Evolutionary conservation across 2,329 filamentous ascomycete species (phyloP).

Genomic region (Gaeumannomyces sp.): DNA sequence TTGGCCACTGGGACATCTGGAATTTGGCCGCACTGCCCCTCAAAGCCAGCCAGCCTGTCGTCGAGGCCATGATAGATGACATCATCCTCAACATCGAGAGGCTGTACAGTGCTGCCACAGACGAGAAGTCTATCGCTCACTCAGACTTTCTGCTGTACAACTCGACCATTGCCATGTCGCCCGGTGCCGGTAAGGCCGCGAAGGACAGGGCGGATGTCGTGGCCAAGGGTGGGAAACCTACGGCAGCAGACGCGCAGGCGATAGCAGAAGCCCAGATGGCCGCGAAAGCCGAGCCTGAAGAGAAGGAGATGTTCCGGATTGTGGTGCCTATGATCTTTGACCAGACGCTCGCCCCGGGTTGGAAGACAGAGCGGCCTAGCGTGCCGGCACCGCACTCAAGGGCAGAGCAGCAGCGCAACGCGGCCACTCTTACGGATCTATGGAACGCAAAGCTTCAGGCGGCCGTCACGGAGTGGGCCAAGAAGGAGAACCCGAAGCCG

Average conservation of each 20-base stretch:
- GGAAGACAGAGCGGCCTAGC: slow-evolving; percentile 35
- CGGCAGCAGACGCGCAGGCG: not conserved
- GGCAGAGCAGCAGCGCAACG: slow-evolving; percentile 49
- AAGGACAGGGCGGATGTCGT: slow-evolving; percentile 12
- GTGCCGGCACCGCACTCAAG: slow-evolving; percentile 39
- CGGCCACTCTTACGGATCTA: slow-evolving; percentile 39
- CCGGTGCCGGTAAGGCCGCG: not conserved
- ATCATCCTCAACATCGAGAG: slow-evolving; percentile 41
- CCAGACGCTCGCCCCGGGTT: slow-evolving; percentile 47
- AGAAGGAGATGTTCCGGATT: slow-evolving; percentile 37
- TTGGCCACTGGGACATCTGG: slow-evolving; percentile 52
- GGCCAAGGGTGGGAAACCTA: slow-evolving; percentile 8
- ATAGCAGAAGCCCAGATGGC: not conserved
- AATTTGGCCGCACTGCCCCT: slow-evolving; percentile 41
- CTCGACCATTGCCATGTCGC: not conserved
- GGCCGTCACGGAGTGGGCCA: slow-evolving; percentile 37
- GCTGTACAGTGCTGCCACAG: slow-evolving; percentile 38
- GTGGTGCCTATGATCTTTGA: slow-evolving; percentile 48
- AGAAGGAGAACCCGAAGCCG: slow-evolving; percentile 18
- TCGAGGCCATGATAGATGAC: slow-evolving; percentile 31
- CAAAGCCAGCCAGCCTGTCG: slow-evolving; percentile 27
- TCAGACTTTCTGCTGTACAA: slow-evolving; percentile 31
- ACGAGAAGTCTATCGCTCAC: slow-evolving; percentile 36
- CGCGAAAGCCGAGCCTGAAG: not conserved
- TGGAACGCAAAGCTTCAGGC: slow-evolving; percentile 44